Percentiles rank a stretch among this genome's conserved stretches.
phyloP scores from a whole-genome alignment of 495 filamentous ascomycete species.

The Penicillium mononematosum region DNA sequence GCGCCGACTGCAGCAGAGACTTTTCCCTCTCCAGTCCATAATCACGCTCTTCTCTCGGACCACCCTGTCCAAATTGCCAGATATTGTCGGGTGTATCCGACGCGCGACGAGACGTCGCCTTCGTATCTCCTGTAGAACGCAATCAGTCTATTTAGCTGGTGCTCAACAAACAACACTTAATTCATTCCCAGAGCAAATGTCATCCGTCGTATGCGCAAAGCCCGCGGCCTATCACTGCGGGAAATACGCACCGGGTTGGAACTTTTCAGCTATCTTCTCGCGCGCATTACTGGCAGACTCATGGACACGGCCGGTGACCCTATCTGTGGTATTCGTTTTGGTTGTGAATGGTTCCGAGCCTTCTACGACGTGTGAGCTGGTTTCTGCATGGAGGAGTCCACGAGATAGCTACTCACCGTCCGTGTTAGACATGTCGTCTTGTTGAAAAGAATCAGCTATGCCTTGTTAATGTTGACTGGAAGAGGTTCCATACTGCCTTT shows the following conservation, averaged over 20 bases:
- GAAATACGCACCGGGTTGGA: slow-evolving; percentile 30
- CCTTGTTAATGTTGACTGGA: not conserved
- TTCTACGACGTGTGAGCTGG: slow-evolving; percentile 8
- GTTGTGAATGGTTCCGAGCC: slow-evolving; percentile 17
- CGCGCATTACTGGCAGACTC: slow-evolving; percentile 24
- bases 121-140: slow-evolving; percentile 25
- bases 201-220: not conserved
- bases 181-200: not conserved
- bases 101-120: slow-evolving; percentile 27
- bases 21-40: slow-evolving; percentile 8
- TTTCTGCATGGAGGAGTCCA: too few relatives aligned
- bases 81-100: slow-evolving; percentile 25
- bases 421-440: slow-evolving; percentile 14
- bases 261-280: slow-evolving; percentile 23
- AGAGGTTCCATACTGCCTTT: slow-evolving; percentile 8
- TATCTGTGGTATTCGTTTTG: slow-evolving; percentile 18
- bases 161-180: not conserved
- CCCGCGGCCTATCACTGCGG: not conserved
- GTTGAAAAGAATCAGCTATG: slow-evolving; percentile 3
- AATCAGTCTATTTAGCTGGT: not conserved
- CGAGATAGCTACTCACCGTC: slow-evolving; percentile 12
- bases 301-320: slow-evolving; percentile 3
- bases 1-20: slow-evolving; percentile 21
- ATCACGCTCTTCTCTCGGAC: slow-evolving; percentile 6
- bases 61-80: slow-evolving; percentile 9